Evolutionary conservation across 805 yeast genomes (phyloP), one percentile per base, ranked within the genome.

Genomic region (Barnettozyma populi): DNA sequence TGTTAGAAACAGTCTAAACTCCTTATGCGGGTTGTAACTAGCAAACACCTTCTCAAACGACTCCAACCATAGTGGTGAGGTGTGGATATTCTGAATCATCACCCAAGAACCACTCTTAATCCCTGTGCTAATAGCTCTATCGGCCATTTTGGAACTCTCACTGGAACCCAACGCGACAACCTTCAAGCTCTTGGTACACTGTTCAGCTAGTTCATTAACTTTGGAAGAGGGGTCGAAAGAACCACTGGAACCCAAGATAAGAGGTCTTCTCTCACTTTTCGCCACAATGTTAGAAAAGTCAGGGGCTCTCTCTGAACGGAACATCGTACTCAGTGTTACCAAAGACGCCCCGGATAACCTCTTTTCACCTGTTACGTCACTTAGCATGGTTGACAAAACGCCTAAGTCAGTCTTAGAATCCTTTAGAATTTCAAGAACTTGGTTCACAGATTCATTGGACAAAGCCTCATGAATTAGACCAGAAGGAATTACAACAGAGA

Each of bases 31-130:
- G 1, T 51, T 48, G 1, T 68, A 41, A 3, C 60, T 54, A 27
- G 67, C 71, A 40, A 80, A 60, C n/a, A 62, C 59, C 54, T 74
- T 78, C 43, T 73, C 82, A 18, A 86, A 63, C 9, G 68, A 58
- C 13, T 73, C 76, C 24, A 86, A 66, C 89, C 95, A 84, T 3
- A 60, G 62, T 1, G 75, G 67, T 0, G 94, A 79, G 73, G 85
- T 75, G 50, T 92, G 96, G 11, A 87, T 69, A 58, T 90, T 90
- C 60, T 92, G 96, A 27, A 92, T 63, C 25, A 90, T 56, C 0
- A 92, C 63, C 96, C 96, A 89, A 1, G 62, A 56, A 0, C 87
- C 89, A 1, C 59, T 59, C n/a, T 60, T 65, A 1, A 73, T 59
- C 0, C 80, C 78, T 9, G 61, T 63, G 1, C 61, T 57, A 8